Evolutionary conservation across 148 eudicot genomes (phyloP).

Genomic region (Persicaria tinctoria): DNA sequence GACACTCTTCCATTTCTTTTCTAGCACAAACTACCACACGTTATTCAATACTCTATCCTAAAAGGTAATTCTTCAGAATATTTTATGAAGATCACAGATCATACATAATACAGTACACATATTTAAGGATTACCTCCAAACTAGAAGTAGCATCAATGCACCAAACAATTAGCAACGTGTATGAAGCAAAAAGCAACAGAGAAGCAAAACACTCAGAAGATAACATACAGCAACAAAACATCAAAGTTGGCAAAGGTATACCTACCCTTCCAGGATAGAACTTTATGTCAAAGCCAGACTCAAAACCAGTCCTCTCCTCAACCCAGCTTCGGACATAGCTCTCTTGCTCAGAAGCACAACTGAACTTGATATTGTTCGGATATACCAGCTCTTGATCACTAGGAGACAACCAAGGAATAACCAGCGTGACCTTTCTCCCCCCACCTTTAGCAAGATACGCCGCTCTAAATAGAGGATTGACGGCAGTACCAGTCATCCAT

Average conservation of each 20-base stretch:
- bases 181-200: too few relatives aligned
- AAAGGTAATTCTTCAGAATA: neutral
- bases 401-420: slow-evolving; percentile 76
- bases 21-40: neutral
- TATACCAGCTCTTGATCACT: slow-evolving; percentile 69
- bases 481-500: slow-evolving; percentile 98
- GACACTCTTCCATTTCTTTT: neutral
- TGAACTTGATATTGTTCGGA: slow-evolving; percentile 61
- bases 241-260: neutral
- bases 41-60: neutral
- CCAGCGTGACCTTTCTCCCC: slow-evolving; percentile 62
- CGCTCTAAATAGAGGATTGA: slow-evolving; percentile 92
- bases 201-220: too few relatives aligned
- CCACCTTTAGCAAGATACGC: slow-evolving; percentile 75
- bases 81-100: neutral
- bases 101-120: neutral
- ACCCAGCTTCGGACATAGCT: slow-evolving; percentile 76
- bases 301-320: slow-evolving; percentile 61
- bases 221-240: too few relatives aligned
- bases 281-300: slow-evolving; percentile 45
- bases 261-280: slow-evolving; percentile 86
- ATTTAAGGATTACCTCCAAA: neutral
- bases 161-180: too few relatives aligned
- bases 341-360: slow-evolving; percentile 63
- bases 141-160: neutral